phyloP scores from a whole-genome alignment of 371 early-diverging fungal species.

The Mortierella sp. region DNA sequence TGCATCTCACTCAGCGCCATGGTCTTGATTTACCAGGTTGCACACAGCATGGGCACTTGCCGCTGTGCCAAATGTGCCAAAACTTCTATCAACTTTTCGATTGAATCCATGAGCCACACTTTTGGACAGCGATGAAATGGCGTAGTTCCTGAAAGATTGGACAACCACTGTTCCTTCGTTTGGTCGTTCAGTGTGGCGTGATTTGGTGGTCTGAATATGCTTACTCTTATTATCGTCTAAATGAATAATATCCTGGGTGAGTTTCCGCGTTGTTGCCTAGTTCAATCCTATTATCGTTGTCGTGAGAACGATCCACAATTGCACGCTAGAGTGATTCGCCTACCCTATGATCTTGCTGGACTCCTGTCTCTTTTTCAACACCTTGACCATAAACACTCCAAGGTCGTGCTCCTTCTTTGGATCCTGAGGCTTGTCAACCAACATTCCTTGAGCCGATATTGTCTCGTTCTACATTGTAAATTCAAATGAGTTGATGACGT shows the following conservation, averaged over 20 bases:
- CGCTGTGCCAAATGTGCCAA: constrained; percentile 70
- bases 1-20: constrained; percentile 64
- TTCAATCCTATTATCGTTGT: neutral
- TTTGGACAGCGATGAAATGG: constrained; percentile 71
- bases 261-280: neutral
- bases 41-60: constrained; percentile 78
- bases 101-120: constrained; percentile 79
- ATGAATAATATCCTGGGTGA: neutral
- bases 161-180: constrained; percentile 74
- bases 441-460: constrained; percentile 52
- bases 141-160: constrained; percentile 68
- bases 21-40: constrained; percentile 83
- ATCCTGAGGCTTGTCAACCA: constrained; percentile 59
- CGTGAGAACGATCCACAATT: neutral
- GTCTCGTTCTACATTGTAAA: constrained; percentile 50
- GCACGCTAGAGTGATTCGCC: neutral
- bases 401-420: constrained; percentile 65
- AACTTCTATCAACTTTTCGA: constrained; percentile 75
- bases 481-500: constrained; percentile 35
- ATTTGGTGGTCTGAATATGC: constrained; percentile 70
- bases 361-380: constrained; percentile 67
- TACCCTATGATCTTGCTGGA: constrained; percentile 70
- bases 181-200: constrained; percentile 68
- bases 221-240: constrained; percentile 54
- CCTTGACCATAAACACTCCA: constrained; percentile 71